A percentile compares a stretch with the other conserved stretches of the same genome.
These are phyloP conservation scores for Capronia epimyces DNA, from an alignment of 2,329 filamentous ascomycete genomes.

Conservation along the genomic window DNA sequence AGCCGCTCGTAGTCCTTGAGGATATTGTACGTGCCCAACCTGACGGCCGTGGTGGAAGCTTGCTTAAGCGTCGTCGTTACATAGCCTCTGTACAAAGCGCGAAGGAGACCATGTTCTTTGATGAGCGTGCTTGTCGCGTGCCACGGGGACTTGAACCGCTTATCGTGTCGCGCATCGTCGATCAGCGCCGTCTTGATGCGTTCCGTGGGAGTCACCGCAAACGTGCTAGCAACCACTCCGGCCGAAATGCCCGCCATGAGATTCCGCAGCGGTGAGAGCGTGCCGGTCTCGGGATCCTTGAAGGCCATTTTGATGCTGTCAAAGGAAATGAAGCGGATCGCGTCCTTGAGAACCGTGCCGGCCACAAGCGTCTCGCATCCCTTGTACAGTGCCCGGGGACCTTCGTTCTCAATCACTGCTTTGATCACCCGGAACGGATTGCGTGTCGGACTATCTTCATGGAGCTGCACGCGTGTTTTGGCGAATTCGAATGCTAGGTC, in stretches of 20 bases:
- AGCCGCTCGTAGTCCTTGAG: constrained; percentile 55
- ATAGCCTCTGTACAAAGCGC: constrained; percentile 54
- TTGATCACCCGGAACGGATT: constrained; percentile 56
- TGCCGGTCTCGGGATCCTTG: constrained; percentile 52
- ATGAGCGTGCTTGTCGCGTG: constrained; percentile 50
- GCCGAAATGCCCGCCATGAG: constrained; percentile 61
- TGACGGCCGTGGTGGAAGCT: constrained; percentile 56
- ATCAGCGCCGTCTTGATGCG: constrained; percentile 64
- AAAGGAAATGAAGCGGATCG: constrained; percentile 61
- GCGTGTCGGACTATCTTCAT: constrained; percentile 39
- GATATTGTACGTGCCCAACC: constrained; percentile 59
- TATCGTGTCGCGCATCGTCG: constrained; percentile 50
- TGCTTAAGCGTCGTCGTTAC: constrained; percentile 59
- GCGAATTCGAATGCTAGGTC: constrained; percentile 57
- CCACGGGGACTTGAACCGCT: constrained; percentile 46
- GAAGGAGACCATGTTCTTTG: constrained; percentile 48
- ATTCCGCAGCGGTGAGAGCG: constrained; percentile 51
- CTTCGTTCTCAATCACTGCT: constrained; percentile 53
- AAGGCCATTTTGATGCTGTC: constrained; percentile 55
- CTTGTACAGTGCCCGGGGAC: constrained; percentile 56
- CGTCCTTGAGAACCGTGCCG: constrained; percentile 60
- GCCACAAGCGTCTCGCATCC: constrained; percentile 57
- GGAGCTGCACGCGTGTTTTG: constrained; percentile 59
- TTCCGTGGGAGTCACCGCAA: constrained; percentile 64
- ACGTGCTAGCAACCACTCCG: constrained; percentile 56